Conservation (phyloP, 1,284 basidiomycete species). For the Sutorius eximius region DNA sequence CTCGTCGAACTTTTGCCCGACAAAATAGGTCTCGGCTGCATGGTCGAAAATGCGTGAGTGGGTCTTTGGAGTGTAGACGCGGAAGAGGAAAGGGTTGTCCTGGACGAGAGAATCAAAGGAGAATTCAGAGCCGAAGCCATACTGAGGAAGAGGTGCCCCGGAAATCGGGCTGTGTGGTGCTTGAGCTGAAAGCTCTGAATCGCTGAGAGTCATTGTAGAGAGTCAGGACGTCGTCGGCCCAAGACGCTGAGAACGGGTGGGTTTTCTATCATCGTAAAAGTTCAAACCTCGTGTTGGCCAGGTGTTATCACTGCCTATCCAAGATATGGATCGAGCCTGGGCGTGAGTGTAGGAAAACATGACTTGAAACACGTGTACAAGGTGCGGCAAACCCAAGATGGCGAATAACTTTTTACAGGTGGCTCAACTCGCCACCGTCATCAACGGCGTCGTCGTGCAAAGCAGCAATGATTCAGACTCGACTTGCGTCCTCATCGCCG, state of each 20-base stretch:
- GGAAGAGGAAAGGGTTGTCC: conserved; percentile 71
- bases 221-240: conserved; percentile 11
- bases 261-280: conserved; percentile 31
- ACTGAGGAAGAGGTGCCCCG: conserved; percentile 54
- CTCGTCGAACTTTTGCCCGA: conserved; percentile 62
- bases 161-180: conserved; percentile 25
- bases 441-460: background rate
- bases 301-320: conserved; percentile 36
- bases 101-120: conserved; percentile 60
- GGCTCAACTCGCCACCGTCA: background rate
- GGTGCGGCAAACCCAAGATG: conserved; percentile 1
- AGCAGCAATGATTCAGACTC: background rate
- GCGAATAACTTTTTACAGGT: background rate
- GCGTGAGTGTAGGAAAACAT: conserved; percentile 12
- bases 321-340: conserved; percentile 4
- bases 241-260: conserved; percentile 6
- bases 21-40: conserved; percentile 54
- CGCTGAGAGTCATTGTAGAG: conserved; percentile 28
- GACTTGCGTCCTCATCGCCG: background rate
- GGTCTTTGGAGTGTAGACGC: conserved; percentile 71
- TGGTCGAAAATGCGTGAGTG: conserved; percentile 51
- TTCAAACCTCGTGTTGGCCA: conserved; percentile 32
- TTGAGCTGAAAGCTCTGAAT: conserved; percentile 18
- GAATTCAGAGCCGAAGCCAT: conserved; percentile 64
- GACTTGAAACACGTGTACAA: conserved; percentile 27